A percentile compares a stretch with the other conserved stretches of the same genome.
Evolutionary conservation across 257 asterid species (phyloP).

Genomic region (Solanum gracilifrons): DNA sequence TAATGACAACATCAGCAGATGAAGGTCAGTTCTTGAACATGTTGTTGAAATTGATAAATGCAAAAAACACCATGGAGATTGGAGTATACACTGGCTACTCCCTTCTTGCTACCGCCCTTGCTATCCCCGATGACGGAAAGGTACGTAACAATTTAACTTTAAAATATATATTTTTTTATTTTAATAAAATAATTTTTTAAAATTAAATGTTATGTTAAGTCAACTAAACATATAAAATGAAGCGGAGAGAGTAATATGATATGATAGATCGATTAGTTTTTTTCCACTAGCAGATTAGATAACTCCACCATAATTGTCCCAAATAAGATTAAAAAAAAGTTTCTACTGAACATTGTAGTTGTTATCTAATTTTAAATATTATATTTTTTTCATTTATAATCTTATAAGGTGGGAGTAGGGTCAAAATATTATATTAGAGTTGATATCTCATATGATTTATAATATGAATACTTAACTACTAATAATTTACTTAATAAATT

Average conservation of each 20-base stretch:
- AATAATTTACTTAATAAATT: too few relatives aligned
- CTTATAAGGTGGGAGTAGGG: background rate
- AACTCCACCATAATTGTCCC: background rate
- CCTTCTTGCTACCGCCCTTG: constrained; percentile 26
- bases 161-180: too few relatives aligned
- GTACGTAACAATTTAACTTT: background rate
- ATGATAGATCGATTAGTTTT: background rate
- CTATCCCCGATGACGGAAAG: constrained; percentile 21
- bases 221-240: too few relatives aligned
- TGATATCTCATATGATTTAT: background rate
- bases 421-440: background rate
- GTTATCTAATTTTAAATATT: too few relatives aligned
- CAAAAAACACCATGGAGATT: constrained; percentile 23
- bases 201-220: too few relatives aligned
- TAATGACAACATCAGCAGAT: constrained; percentile 22
- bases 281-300: background rate
- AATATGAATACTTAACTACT: background rate
- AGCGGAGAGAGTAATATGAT: too few relatives aligned
- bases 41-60: constrained; percentile 20
- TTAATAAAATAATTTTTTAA: too few relatives aligned
- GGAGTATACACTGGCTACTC: constrained; percentile 25
- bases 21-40: constrained; percentile 26
- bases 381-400: background rate
- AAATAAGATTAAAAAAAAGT: background rate
- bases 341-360: background rate